A percentile compares a stretch with the other conserved stretches of the same genome.
These are phyloP conservation scores for Mycena latifolia DNA, from an alignment of 768 basidiomycete genomes.

Conservation along the genomic window DNA sequence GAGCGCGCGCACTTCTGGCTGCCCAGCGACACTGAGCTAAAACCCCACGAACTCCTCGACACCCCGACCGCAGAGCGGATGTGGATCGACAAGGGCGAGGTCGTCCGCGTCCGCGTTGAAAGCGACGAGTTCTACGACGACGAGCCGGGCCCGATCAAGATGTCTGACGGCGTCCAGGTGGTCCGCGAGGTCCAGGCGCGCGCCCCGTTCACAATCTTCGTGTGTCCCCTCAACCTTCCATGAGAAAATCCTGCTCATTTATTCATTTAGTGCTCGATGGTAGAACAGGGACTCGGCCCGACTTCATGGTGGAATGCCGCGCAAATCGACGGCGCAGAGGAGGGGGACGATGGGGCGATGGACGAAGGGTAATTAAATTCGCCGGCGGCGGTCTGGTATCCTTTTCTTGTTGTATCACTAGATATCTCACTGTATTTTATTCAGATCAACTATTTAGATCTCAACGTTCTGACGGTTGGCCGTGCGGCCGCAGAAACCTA, in stretches of 20 bases:
- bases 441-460: background rate
- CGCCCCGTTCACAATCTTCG: constrained; percentile 79
- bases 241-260: background rate
- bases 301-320: constrained; percentile 79
- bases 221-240: constrained; percentile 49
- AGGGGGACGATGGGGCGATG: constrained; percentile 50
- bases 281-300: constrained; percentile 86
- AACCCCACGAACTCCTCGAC: constrained; percentile 74
- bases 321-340: constrained; percentile 48
- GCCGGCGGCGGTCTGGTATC: constrained; percentile 7
- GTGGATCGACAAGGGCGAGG: constrained; percentile 85
- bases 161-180: constrained; percentile 74
- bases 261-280: constrained; percentile 75
- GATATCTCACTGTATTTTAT: constrained; percentile 32
- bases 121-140: constrained; percentile 88
- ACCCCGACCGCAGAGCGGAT: constrained; percentile 74
- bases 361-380: constrained; percentile 53
- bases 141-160: constrained; percentile 87
- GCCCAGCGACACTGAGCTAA: constrained; percentile 62
- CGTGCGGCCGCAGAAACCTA: too few species aligned
- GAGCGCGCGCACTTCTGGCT: constrained; percentile 90
- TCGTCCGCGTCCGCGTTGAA: constrained; percentile 84
- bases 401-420: constrained; percentile 33
- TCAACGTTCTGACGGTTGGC: too few species aligned
- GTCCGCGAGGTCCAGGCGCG: constrained; percentile 60